Base-by-base conservation (phyloP, 257 asterid species). In the Perilla frutescens region DNA sequence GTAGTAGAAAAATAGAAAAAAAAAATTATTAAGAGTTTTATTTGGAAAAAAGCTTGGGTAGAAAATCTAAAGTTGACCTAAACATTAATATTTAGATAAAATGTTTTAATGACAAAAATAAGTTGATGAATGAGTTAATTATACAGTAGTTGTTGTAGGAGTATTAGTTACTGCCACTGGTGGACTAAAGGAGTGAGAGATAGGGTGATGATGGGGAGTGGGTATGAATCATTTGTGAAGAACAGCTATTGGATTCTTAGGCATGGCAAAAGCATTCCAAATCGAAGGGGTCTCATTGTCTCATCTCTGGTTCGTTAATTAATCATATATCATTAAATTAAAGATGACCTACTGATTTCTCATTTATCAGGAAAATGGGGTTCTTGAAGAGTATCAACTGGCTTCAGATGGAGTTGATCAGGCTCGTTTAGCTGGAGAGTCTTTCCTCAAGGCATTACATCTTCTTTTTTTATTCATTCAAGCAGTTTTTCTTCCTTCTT, bases 181-280 rank as follows among this genome's bases (percentile, higher is more conserved):
- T 44, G 56, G 54, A 44, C 26, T 44, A 45, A 20, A 20, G 3
- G 14, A 64, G 9, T 51, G 36, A 6, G 15, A 26, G 37, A 2
- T 15, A 7, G 8, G 10, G 7, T 4, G n/a, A 43, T 1, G 39
- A 78, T 75, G 79, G 85, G 57, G 47, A 68, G 73, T 58, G 74
- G 80, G 64, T 53, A 34, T 32, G 37, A 54, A 39, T 59, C 66
- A 45, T 83, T 82, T 59, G 26, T 89, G 62, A 84, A 76, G 81
- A 94, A 94, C 77, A 84, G 77, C 36, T 90, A 90, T 69, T 94
- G 97, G 99, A 81, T 90, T 71, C 83, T 91, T 47, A 90, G 97
- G 73, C 97, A 94, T 66, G 97, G 99, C 53, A 94, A 84, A 84
- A 91, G 99, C 88, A 87, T 94, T 79, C 99, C 99, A 1, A 94